phyloP scores from a whole-genome alignment of 495 filamentous ascomycete species.

The Talaromyces wortmannii region DNA sequence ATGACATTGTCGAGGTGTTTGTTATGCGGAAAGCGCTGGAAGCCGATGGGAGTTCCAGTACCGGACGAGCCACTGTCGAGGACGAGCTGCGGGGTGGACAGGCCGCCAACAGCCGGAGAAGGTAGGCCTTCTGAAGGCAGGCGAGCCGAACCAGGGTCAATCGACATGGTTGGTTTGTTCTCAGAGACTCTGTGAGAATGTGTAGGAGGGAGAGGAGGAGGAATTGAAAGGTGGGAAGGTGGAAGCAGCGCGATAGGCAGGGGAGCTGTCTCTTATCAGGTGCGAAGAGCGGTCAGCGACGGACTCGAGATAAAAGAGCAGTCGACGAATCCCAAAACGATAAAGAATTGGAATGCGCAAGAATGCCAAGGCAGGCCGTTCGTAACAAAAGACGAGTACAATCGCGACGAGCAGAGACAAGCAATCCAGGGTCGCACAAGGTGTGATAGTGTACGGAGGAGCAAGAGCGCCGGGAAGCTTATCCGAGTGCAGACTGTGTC shows the following conservation, averaged over 20 bases:
- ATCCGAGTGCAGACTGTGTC: constrained; percentile 2
- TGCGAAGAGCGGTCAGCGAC: not conserved
- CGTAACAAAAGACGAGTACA: not conserved
- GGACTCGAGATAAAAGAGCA: not conserved
- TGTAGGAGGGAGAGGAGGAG: not conserved
- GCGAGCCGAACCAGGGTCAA: constrained; percentile 22
- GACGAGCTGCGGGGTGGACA: constrained; percentile 28
- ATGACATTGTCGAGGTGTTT: constrained; percentile 58
- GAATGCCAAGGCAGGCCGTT: not conserved
- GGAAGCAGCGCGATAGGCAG: not conserved
- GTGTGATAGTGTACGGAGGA: not conserved
- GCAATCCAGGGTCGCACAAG: not conserved
- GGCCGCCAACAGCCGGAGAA: constrained; percentile 6
- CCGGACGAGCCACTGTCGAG: constrained; percentile 31
- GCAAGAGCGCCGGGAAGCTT: constrained; percentile 1
- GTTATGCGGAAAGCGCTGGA: constrained; percentile 47
- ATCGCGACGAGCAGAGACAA: not conserved
- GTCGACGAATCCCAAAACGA: not conserved
- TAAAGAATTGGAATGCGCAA: not conserved
- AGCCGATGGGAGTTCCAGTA: constrained; percentile 38
- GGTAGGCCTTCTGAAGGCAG: constrained; percentile 27
- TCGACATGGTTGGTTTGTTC: constrained; percentile 12
- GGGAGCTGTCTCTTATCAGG: not conserved
- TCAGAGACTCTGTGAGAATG: not conserved
- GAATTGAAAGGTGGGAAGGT: not conserved